Conservation (phyloP, 371 early-diverging fungal species). For the Actinomucor elegans region DNA sequence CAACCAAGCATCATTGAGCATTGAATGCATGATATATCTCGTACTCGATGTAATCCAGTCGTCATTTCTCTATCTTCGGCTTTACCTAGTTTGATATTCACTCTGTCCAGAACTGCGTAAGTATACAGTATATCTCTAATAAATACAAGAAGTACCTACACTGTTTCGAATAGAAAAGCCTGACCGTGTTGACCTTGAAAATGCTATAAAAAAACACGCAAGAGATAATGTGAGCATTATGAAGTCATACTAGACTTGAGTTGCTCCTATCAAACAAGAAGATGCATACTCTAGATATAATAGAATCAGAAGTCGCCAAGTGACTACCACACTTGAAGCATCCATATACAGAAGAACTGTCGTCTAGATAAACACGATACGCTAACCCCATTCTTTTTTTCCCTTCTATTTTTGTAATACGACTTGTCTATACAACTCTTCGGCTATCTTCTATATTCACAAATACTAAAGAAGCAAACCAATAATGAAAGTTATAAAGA, state of each 20-base stretch:
- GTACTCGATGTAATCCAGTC: conserved; percentile 72
- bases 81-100: conserved; percentile 63
- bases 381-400: conserved; percentile 12
- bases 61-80: conserved; percentile 64
- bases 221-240: too few species aligned
- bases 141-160: conserved; percentile 37
- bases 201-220: conserved; percentile 43
- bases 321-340: conserved; percentile 60
- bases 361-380: conserved; percentile 20
- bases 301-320: conserved; percentile 61
- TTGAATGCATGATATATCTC: conserved; percentile 62
- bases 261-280: background rate
- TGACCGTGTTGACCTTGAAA: conserved; percentile 69
- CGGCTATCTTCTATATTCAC: background rate
- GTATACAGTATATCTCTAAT: background rate
- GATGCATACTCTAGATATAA: conserved; percentile 64
- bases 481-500: background rate
- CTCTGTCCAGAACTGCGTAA: conserved; percentile 26
- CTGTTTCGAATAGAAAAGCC: conserved; percentile 64
- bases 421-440: background rate
- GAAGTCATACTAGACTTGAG: too few species aligned
- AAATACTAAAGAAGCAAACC: background rate
- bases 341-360: conserved; percentile 4
- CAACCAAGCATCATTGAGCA: conserved; percentile 70
- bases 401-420: background rate